Base-by-base conservation (phyloP, 768 basidiomycete species). In the Galerina marginata region DNA sequence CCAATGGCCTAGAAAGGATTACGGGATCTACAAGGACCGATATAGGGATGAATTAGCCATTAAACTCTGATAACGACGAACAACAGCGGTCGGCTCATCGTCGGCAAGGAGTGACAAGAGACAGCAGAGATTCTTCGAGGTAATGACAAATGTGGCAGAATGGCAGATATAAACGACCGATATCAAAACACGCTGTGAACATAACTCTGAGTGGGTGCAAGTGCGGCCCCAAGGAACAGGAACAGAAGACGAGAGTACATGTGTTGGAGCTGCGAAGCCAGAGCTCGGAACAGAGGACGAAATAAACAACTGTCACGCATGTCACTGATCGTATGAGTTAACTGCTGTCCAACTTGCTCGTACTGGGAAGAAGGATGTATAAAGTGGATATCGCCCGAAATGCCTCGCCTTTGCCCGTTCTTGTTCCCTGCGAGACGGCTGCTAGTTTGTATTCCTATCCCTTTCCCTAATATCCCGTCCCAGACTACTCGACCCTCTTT, bases 321-420 rank as follows among this genome's bases (percentile, higher is more conserved):
- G 63, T 60, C 63, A 60, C 59, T 60, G 56, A 60, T 60, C 20
- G 51, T 39, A 53, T 48, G 53, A 26, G 50, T 52, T 58, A 57
- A 60, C 56, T 58, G 45, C 58, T 59, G 55, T 57, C 59, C 38
- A 36, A 25, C 16, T 57, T 23, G 15, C 37, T 46, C 42, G 33
- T 20, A 9, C 29, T 59, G 57, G 56, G 63, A 64, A 64, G 60
- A 50, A 62, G 49, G 54, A 44, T 65, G 63, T 70, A 70, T 69
- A 70, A 70, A 70, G 64, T 45, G 36, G 58, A 55, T 47, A 43
- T 49, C 42, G 39, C 14, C 48, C 39, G 56, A 25, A 58, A 64
- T 64, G 50, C 54, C 60, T 49, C 57, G 43, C 37, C 63, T 52
- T 46, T 67, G 69, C 65, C 69, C 63, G 67, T 64, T 65, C 69